Base-by-base conservation (phyloP, 768 basidiomycete genomes). In the Lentinula lateritia region DNA sequence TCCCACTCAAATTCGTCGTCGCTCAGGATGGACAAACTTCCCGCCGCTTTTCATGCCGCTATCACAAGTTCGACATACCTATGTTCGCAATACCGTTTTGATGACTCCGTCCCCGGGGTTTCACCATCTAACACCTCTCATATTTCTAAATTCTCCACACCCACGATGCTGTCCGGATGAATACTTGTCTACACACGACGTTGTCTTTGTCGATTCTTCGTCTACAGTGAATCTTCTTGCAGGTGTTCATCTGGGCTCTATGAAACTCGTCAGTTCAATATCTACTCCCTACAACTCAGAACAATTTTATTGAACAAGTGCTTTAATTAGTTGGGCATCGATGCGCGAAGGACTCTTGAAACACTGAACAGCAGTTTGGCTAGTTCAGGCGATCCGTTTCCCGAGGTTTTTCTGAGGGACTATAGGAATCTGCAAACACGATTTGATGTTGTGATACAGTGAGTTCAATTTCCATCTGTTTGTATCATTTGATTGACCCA, bases 141-240 rank as follows among this genome's bases (percentile, higher is more conserved):
- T n/a, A n/a, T n/a, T n/a, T n/a, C n/a, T n/a, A n/a, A n/a, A n/a
- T n/a, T n/a, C n/a, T n/a, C n/a, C n/a, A n/a, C n/a, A n/a, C n/a
- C n/a, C n/a, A n/a, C n/a, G n/a, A n/a, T n/a, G n/a, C n/a, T n/a
- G n/a, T n/a, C n/a, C 81, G 8, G 80, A 83, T 46, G 84, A 86
- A 52, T 92, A 90, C 66, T 62, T 68, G 18, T 73, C 73, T 32
- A 71, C 76, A 48, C 76, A 81, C 58, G 74, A 78, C 3, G 80
- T 87, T 7, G 79, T 90, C 18, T 86, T 96, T 54, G 88, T 96
- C 1, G 95, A 95, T 67, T 82, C 88, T 1, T 81, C 86, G 0
- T 92, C 93, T 0, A 80, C 80, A 7, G 77, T 89, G 52, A 98
- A 99, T 69, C 68, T 95, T 9, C 73, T 96, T 20, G 83, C 87